Percentiles rank a stretch among this genome's conserved stretches.
These are phyloP conservation scores for Penicillium rolfsii DNA, from an alignment of 2,329 filamentous ascomycete species.

Conservation along the genomic window DNA sequence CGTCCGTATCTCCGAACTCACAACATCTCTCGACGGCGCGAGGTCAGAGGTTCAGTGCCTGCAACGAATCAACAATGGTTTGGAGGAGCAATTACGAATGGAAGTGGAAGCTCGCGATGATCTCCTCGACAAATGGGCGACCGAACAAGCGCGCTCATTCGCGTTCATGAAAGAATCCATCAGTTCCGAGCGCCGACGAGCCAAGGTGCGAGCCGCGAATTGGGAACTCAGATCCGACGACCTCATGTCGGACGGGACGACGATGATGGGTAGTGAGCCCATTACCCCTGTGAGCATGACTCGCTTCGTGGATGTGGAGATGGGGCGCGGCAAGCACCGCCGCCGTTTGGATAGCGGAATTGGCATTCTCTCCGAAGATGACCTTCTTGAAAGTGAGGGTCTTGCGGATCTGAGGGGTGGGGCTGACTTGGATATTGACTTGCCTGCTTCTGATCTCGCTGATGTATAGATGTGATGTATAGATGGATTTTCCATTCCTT, in stretches of 20 bases:
- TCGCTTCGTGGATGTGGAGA: conserved; percentile 49
- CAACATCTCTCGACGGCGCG: conserved; percentile 43
- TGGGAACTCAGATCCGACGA: conserved; percentile 45
- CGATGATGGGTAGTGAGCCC: conserved; percentile 41
- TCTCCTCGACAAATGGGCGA: conserved; percentile 38
- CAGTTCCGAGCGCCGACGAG: conserved; percentile 42
- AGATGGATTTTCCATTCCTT: conserved; percentile 15
- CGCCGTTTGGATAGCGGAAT: conserved; percentile 48
- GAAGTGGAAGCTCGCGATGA: conserved; percentile 44
- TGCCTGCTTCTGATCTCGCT: conserved; percentile 32
- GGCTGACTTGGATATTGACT: conserved; percentile 23
- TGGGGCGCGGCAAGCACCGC: conserved; percentile 44
- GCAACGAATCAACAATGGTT: conserved; percentile 37
- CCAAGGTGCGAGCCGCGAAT: conserved; percentile 47
- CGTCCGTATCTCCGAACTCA: conserved; percentile 45
- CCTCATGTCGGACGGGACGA: conserved; percentile 36
- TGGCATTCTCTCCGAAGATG: conserved; percentile 39
- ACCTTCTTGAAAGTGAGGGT: conserved; percentile 38
- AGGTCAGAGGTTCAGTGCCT: conserved; percentile 43
- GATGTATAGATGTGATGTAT: conserved; percentile 30
- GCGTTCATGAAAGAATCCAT: conserved; percentile 43
- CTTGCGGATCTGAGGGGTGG: conserved; percentile 22
- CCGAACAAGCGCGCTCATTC: conserved; percentile 40
- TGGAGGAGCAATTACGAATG: conserved; percentile 43
- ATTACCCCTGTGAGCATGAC: conserved; percentile 49